Evolutionary conservation across 805 yeast genomes (phyloP), one percentile per base, ranked within the genome.

Genomic region (Schwanniomyces yamadae): DNA sequence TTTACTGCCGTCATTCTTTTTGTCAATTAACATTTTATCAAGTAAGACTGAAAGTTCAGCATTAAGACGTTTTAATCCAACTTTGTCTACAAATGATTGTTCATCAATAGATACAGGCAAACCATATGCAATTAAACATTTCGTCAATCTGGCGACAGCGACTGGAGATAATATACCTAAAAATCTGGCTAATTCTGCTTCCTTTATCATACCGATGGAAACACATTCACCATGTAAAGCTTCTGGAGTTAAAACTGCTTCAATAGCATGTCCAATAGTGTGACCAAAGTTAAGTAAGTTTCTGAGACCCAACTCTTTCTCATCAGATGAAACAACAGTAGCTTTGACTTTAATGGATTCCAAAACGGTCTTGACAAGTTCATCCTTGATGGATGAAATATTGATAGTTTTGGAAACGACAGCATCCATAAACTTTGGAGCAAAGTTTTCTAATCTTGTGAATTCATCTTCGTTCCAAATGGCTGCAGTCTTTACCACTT

Each of bases 141-240:
- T 86, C 19, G 86, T 65, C 37, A 93, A 68, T 53, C 99, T 77
- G 2, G 97, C 90, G 16, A 93, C 98, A 2, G 95, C 96, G 3
- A 88, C 91, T 4, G 98, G 93, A 1, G 95, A 78, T 46, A 93
- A 68, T 35, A 87, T 77, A 16, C 97, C 97, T 52, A 86, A 70
- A 60, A 87, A 88, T 54, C 99, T 78, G n/a, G 96, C 75, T 45
- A 93, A 73, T 62, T 93, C 99, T 4, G 98, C 98, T 62, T 93
- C 99, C 52, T 81, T 76, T 22, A 93, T 82, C 76, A 89, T 84
- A 45, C 99, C 99, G 42, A 93, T 76, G n/a, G 98, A 75, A n/a
- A 93, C 99, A 74, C 99, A 93, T 64, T 93, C 99, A 41, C 99
- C 99, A 55, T 93, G 99, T 29, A 93, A 73, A 16, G 95, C 93